phyloP scores from a whole-genome alignment of 192 early-diverging fungal genomes.

The Podila verticillata region DNA sequence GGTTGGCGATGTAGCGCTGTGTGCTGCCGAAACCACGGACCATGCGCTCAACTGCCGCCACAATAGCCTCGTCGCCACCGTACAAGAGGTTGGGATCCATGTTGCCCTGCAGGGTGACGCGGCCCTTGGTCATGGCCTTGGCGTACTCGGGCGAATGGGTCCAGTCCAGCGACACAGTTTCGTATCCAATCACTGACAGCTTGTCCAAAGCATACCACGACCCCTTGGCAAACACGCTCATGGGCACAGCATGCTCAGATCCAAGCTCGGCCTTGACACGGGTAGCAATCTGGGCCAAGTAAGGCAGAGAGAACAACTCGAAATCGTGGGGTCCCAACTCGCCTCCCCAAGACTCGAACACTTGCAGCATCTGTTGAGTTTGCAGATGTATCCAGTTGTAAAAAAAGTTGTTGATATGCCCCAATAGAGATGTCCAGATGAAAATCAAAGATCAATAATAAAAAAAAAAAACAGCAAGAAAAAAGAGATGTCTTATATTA shows the following conservation, averaged over 20 bases:
- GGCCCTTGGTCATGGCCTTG: constrained; percentile 58
- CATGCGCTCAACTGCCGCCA: constrained; percentile 80
- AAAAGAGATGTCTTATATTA: neutral
- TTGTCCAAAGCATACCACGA: constrained; percentile 88
- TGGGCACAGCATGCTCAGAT: constrained; percentile 70
- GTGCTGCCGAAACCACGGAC: constrained; percentile 79
- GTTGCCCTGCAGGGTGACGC: constrained; percentile 91
- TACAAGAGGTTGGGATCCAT: constrained; percentile 91
- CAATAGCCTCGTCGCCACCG: constrained; percentile 77
- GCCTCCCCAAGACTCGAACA: constrained; percentile 98
- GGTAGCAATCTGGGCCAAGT: constrained; percentile 81
- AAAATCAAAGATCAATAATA: neutral
- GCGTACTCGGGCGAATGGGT: constrained; percentile 78
- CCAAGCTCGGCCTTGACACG: constrained; percentile 72
- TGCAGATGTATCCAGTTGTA: neutral
- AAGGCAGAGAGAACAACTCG: constrained; percentile 88
- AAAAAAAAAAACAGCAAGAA: neutral
- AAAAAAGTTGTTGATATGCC: neutral
- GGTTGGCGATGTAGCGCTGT: constrained; percentile 88
- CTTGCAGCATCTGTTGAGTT: constrained; percentile 81
- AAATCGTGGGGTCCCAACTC: constrained; percentile 89
- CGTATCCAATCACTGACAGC: constrained; percentile 76
- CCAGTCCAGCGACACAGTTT: constrained; percentile 94
- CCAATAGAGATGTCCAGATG: no score
- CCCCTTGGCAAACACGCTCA: constrained; percentile 93